Conservation (phyloP, 257 asterid species). For the Nicotiana noctiflora region DNA sequence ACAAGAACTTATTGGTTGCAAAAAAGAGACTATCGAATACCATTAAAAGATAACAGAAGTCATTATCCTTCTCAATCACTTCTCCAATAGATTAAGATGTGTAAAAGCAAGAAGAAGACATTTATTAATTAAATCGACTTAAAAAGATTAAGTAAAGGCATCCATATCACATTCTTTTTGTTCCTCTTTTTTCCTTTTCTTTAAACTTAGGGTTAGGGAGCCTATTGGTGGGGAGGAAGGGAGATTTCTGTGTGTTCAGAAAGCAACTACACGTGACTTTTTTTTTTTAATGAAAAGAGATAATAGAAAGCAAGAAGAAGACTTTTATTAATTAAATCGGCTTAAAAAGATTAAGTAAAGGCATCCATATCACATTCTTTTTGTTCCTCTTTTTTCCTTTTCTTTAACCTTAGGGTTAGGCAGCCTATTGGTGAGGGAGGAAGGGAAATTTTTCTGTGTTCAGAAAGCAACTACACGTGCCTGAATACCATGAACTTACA, state of each 20-base stretch:
- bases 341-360: slow-evolving; percentile 15
- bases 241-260: too few relatives aligned
- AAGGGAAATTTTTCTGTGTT: neutral
- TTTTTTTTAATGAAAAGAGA: too few relatives aligned
- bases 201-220: neutral
- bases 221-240: neutral
- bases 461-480: neutral
- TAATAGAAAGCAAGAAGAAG: neutral
- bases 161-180: neutral
- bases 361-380: neutral
- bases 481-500: slow-evolving; percentile 35
- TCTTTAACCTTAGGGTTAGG: neutral
- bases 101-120: neutral
- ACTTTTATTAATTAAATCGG: neutral
- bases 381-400: neutral
- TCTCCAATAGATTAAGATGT: neutral
- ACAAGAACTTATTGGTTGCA: neutral
- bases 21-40: slow-evolving; percentile 1
- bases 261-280: too few relatives aligned
- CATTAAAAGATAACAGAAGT: neutral
- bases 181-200: neutral
- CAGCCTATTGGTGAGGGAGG: neutral
- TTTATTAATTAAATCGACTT: neutral
- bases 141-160: slow-evolving; percentile 17
- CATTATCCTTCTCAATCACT: neutral